Percentiles rank a stretch among this genome's conserved stretches.
These are phyloP conservation scores for Stereum hirsutum DNA, from an alignment of 1,284 basidiomycete genomes.

Conservation along the genomic window DNA sequence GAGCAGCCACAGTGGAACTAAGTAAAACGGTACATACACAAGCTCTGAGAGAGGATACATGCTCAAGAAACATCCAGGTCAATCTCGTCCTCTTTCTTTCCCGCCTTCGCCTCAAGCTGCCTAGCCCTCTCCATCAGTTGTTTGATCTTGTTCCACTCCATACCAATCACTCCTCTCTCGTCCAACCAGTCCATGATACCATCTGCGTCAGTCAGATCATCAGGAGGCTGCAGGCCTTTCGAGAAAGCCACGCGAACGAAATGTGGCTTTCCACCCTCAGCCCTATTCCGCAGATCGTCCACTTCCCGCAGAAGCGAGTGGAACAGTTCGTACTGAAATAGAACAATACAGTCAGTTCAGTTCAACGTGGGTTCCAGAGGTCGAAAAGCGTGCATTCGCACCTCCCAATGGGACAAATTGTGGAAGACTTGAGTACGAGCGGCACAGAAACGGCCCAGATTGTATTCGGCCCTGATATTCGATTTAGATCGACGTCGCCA, in stretches of 20 bases:
- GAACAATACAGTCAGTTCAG: neutral
- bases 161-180: conserved; percentile 53
- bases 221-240: conserved; percentile 44
- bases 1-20: neutral
- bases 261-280: conserved; percentile 21
- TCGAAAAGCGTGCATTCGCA: conserved; percentile 22
- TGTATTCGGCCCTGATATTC: conserved; percentile 26
- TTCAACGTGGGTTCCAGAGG: neutral
- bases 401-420: conserved; percentile 81
- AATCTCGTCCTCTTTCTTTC: conserved; percentile 35
- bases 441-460: conserved; percentile 72
- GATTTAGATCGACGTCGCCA: conserved; percentile 13
- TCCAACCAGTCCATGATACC: conserved; percentile 79
- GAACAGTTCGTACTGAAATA: conserved; percentile 49
- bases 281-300: conserved; percentile 30
- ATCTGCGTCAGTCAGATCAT: conserved; percentile 62
- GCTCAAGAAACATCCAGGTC: conserved; percentile 13
- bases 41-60: too few relatives aligned
- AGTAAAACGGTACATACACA: too few relatives aligned
- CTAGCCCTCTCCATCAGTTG: conserved; percentile 64
- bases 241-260: conserved; percentile 51
- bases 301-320: conserved; percentile 45
- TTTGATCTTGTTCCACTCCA: conserved; percentile 60
- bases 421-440: conserved; percentile 63
- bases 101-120: conserved; percentile 40